These are phyloP conservation scores for Mycogone perniciosa DNA, from an alignment of 2,329 filamentous ascomycete species.

Conservation along the genomic window DNA sequence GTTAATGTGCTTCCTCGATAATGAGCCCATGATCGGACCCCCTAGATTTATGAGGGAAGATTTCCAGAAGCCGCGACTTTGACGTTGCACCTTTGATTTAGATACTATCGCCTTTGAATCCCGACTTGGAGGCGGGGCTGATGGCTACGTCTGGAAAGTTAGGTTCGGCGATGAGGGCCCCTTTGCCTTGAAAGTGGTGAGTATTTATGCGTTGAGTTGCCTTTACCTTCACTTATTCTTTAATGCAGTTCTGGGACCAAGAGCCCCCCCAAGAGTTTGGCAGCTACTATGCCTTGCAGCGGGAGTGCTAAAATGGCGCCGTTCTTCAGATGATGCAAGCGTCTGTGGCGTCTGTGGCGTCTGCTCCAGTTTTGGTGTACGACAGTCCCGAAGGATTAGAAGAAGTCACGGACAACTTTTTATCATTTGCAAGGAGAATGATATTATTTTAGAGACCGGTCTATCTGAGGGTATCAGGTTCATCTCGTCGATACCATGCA, in stretches of 20 bases:
- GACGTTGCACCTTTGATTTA: constrained; percentile 1
- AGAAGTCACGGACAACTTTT: background rate
- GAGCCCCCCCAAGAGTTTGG: background rate
- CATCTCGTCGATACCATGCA: background rate
- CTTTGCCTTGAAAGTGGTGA: constrained; percentile 9
- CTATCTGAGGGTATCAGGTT: background rate
- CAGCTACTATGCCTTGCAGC: constrained; percentile 9
- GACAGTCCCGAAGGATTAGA: background rate
- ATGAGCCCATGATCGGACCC: background rate
- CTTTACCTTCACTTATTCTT: background rate
- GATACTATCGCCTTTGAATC: constrained; percentile 1
- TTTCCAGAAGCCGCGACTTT: constrained; percentile 3
- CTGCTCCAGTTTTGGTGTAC: constrained; percentile 1
- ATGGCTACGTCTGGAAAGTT: constrained; percentile 12
- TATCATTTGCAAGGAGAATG: background rate
- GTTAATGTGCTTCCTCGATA: background rate
- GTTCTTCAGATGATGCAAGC: constrained; percentile 11
- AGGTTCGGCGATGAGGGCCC: constrained; percentile 3
- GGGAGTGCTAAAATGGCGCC: constrained; percentile 11
- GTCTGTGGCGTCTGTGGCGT: background rate
- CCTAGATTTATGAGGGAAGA: background rate
- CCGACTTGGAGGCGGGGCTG: constrained; percentile 6
- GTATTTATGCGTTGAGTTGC: background rate
- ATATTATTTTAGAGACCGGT: too few species aligned
- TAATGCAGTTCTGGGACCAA: constrained; percentile 5